A percentile compares a stretch with the other conserved stretches of the same genome.
These are phyloP conservation scores for Datisca glomerata DNA, from an alignment of 306 rosid genomes.

Conservation along the genomic window DNA sequence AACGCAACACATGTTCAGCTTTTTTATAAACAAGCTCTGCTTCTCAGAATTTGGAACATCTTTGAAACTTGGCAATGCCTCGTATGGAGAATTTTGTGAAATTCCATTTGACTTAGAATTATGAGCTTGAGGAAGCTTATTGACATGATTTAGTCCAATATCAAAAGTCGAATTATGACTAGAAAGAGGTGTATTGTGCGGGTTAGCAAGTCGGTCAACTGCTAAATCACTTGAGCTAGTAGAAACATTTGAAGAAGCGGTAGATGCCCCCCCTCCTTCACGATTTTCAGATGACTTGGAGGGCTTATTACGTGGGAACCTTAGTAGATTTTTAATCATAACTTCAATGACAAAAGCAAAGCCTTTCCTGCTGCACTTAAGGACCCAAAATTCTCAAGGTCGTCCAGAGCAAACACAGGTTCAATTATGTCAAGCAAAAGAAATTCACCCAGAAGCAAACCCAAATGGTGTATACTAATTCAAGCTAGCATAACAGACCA, in stretches of 20 bases:
- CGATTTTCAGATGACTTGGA: conserved; percentile 66
- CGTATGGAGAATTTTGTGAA: conserved; percentile 36
- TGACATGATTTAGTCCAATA: conserved; percentile 44
- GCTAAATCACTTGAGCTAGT: conserved; percentile 38
- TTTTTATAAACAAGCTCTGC: conserved; percentile 61
- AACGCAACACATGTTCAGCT: conserved; percentile 79
- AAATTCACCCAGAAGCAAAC: background rate
- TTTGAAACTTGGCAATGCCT: conserved; percentile 74
- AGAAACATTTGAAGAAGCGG: conserved; percentile 51
- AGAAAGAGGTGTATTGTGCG: conserved; percentile 30
- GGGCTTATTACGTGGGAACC: conserved; percentile 81
- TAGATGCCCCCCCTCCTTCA: conserved; percentile 66
- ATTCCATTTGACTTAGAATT: conserved; percentile 66
- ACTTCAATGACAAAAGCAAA: conserved; percentile 26
- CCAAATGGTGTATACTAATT: background rate
- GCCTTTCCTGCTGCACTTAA: conserved; percentile 19
- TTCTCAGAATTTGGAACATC: conserved; percentile 86
- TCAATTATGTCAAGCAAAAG: conserved; percentile 11
- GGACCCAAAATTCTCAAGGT: conserved; percentile 16
- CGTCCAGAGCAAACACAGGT: conserved; percentile 25
- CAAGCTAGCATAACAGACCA: background rate
- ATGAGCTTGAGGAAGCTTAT: conserved; percentile 39
- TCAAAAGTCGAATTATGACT: conserved; percentile 36
- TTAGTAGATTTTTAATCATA: conserved; percentile 87
- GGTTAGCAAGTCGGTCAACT: conserved; percentile 33